Evolutionary conservation across 2,329 filamentous ascomycete genomes (phyloP).

Genomic region (Chaetomiaceae sp.): DNA sequence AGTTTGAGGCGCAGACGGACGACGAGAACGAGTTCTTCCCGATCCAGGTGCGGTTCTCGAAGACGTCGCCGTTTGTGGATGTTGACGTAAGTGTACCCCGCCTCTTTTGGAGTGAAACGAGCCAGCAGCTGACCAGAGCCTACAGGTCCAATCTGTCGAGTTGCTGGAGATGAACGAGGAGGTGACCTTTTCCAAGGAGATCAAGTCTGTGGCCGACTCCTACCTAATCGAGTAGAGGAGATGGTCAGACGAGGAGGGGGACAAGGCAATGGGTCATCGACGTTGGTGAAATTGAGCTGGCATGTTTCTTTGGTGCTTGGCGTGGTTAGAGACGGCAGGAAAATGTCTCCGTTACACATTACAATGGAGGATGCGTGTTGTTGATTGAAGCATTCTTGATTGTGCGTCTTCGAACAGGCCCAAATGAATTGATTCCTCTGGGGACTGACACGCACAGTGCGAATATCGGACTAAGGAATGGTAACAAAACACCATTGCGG

Average conservation of each 20-base stretch:
- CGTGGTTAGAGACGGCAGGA: slow-evolving; percentile 13
- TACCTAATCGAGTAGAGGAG: slow-evolving; percentile 66
- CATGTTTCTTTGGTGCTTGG: slow-evolving; percentile 12
- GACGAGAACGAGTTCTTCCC: slow-evolving; percentile 97
- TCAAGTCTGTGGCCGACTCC: slow-evolving; percentile 70
- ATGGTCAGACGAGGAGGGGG: too few species aligned
- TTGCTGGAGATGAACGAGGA: slow-evolving; percentile 72
- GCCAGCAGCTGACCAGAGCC: slow-evolving; percentile 25
- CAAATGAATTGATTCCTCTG: too few species aligned
- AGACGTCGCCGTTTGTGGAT: slow-evolving; percentile 80
- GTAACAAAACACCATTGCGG: too few species aligned
- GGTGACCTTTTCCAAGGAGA: slow-evolving; percentile 76
- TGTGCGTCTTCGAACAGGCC: too few species aligned
- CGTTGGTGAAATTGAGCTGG: too few species aligned
- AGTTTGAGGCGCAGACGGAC: slow-evolving; percentile 85
- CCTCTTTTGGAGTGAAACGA: not conserved
- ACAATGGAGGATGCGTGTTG: too few species aligned
- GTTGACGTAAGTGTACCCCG: slow-evolving; percentile 69
- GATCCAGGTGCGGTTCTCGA: slow-evolving; percentile 86
- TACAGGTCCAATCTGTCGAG: slow-evolving; percentile 60
- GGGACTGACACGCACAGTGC: too few species aligned
- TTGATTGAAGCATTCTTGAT: too few species aligned
- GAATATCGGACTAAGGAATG: too few species aligned
- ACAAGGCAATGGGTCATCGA: too few species aligned
- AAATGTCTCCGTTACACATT: not conserved